Evolutionary conservation across 257 asterid species (phyloP).

Genomic region (Nicotiana otophora): DNA sequence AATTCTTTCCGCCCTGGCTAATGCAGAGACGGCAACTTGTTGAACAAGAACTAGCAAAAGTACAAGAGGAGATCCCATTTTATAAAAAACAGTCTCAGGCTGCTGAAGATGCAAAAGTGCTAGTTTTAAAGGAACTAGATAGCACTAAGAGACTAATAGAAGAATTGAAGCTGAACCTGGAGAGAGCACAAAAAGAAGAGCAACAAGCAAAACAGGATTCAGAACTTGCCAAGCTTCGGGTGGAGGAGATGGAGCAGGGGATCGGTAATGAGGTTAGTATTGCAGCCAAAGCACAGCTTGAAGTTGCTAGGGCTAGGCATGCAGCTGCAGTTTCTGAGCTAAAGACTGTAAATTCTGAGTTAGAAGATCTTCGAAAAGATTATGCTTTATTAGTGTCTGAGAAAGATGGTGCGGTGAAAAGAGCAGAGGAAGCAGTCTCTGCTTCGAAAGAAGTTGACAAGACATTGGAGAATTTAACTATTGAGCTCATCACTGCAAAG

Average conservation of each 20-base stretch:
- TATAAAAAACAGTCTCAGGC: slow-evolving; percentile 57
- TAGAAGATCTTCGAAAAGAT: slow-evolving; percentile 59
- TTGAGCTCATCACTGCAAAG: slow-evolving; percentile 71
- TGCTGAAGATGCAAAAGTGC: slow-evolving; percentile 72
- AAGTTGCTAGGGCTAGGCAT: slow-evolving; percentile 84
- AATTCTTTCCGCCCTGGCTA: background rate
- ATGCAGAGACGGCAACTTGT: slow-evolving; percentile 78
- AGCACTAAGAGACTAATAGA: slow-evolving; percentile 74
- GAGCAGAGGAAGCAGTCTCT: slow-evolving; percentile 61
- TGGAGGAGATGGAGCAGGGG: slow-evolving; percentile 90
- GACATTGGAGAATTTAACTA: slow-evolving; percentile 75
- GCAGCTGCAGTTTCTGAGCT: slow-evolving; percentile 71
- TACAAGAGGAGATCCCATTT: slow-evolving; percentile 69
- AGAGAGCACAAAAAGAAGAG: slow-evolving; percentile 84
- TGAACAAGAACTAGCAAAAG: slow-evolving; percentile 78
- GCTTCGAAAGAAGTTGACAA: slow-evolving; percentile 69
- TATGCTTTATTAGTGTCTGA: slow-evolving; percentile 45
- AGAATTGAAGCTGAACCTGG: slow-evolving; percentile 86
- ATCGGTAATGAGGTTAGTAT: slow-evolving; percentile 74
- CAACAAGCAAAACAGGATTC: slow-evolving; percentile 93
- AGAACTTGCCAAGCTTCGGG: slow-evolving; percentile 80
- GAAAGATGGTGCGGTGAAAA: slow-evolving; percentile 50
- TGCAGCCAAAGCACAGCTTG: slow-evolving; percentile 96
- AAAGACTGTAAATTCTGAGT: slow-evolving; percentile 43
- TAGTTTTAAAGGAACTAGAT: slow-evolving; percentile 67